Evolutionary conservation across 345 rosid species (phyloP), one percentile per base, ranked within the genome.

Genomic region (Eucalyptus sideroxylon): DNA sequence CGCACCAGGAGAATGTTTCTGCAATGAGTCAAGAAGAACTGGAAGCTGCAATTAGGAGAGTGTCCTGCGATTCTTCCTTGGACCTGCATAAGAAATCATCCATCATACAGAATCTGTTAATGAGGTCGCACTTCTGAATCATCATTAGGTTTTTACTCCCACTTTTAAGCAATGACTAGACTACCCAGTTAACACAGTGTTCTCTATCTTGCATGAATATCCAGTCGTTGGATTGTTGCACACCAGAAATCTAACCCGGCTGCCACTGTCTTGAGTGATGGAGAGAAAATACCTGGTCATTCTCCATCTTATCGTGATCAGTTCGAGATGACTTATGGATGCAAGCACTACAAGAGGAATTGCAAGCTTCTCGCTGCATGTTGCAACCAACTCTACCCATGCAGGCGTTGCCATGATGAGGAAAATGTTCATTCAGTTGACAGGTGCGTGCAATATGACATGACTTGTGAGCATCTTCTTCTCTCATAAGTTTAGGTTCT

Each of bases 321-420:
- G 89, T 47, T 85, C 3, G 88, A 92, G 69, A 56, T 85, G 55
- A 90, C 88, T 56, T 89, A 93, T 42, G 98, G 99, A 86, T 97
- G 98, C 94, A 94, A 94, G 90, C 99, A 96, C 90, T 97, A 96
- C 91, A 96, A 93, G 89, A 96, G 97, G 92, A 95, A 89, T 87
- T 95, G 97, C 91, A 96, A 97, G 92, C 98, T 96, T 69, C 87
- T 95, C 86, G 91, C 95, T 55, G 83, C 94, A 51, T 97, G 99
- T 92, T 96, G 98, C 94, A 93, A 93, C 91, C 90, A 92, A 90
- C 94, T 97, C 85, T 94, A 91, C 89, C 88, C 97, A 7, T 97
- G 98, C 92, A 93, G 95, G 91, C 95, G 94, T 62, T 97, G 99
- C 93, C 99, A 97, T 83, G 96, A 97, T 91, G 99, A 97, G 92